These are phyloP conservation scores for Hyaloperonospora arabidopsidis DNA, from an alignment of 352 stramenopile species.

Conservation along the genomic window DNA sequence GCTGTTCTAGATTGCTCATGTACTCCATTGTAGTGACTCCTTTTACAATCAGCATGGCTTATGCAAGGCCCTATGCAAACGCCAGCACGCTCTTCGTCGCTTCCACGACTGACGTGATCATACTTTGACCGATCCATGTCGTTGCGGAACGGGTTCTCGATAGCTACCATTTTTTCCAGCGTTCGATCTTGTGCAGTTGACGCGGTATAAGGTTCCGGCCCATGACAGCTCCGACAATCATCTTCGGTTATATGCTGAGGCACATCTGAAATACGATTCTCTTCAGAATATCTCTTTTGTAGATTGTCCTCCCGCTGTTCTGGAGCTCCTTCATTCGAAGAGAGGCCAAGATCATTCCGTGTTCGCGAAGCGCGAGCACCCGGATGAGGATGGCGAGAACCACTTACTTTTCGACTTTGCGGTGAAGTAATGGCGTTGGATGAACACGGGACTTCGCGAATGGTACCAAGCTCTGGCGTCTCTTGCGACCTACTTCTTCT, in stretches of 20 bases:
- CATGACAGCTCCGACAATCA: slow-evolving; percentile 8
- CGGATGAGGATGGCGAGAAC: background rate
- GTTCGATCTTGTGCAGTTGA: slow-evolving; percentile 18
- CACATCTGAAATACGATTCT: slow-evolving; percentile 1
- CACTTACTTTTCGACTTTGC: slow-evolving; percentile 10
- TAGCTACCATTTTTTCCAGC: slow-evolving; percentile 14
- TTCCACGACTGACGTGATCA: slow-evolving; percentile 2
- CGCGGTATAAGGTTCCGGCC: slow-evolving; percentile 4
- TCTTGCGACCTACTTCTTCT: slow-evolving; percentile 26
- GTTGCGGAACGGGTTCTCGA: slow-evolving; percentile 17
- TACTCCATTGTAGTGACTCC: background rate
- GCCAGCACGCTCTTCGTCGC: slow-evolving; percentile 4
- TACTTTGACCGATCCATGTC: slow-evolving; percentile 4
- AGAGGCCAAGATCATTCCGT: slow-evolving; percentile 1
- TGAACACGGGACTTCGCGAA: slow-evolving; percentile 25
- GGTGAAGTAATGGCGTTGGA: slow-evolving; percentile 12
- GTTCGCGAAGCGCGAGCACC: background rate
- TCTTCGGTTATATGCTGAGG: background rate
- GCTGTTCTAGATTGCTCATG: slow-evolving; percentile 1
- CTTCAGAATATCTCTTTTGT: background rate
- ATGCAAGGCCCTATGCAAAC: background rate
- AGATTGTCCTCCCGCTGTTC: background rate
- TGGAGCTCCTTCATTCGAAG: background rate
- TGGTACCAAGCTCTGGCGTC: slow-evolving; percentile 30
- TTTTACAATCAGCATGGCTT: slow-evolving; percentile 4